These are phyloP conservation scores for Aspergillus intermedius DNA, from an alignment of 2,329 filamentous ascomycete genomes.

Conservation along the genomic window DNA sequence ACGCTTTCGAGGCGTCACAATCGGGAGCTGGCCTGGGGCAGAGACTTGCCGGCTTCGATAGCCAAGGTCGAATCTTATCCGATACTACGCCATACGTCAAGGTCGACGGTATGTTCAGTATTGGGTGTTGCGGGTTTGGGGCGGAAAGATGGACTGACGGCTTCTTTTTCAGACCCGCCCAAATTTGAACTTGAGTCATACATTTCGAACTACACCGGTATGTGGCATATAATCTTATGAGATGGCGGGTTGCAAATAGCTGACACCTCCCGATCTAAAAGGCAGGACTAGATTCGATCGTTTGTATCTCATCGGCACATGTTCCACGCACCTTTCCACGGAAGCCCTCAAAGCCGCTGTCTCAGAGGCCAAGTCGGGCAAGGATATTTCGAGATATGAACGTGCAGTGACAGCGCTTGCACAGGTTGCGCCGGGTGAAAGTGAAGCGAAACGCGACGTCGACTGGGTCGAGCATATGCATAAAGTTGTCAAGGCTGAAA, in stretches of 20 bases:
- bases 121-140: slow-evolving; percentile 3
- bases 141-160: slow-evolving; percentile 6
- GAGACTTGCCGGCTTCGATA: slow-evolving; percentile 6
- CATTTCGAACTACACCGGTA: slow-evolving; percentile 81
- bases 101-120: slow-evolving; percentile 23
- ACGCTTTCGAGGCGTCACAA: slow-evolving; percentile 19
- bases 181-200: slow-evolving; percentile 91
- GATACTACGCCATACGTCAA: slow-evolving; percentile 14
- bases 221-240: slow-evolving; percentile 9
- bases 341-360: slow-evolving; percentile 78
- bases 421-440: slow-evolving; percentile 58
- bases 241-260: background rate
- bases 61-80: background rate
- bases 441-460: slow-evolving; percentile 60
- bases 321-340: slow-evolving; percentile 65
- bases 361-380: slow-evolving; percentile 66
- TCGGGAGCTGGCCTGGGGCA: slow-evolving; percentile 8
- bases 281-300: slow-evolving; percentile 76
- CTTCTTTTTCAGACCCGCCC: slow-evolving; percentile 55
- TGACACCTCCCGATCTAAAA: slow-evolving; percentile 29
- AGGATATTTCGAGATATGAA: slow-evolving; percentile 65
- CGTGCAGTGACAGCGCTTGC: slow-evolving; percentile 61
- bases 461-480: slow-evolving; percentile 69
- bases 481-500: slow-evolving; percentile 62
- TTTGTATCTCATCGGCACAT: slow-evolving; percentile 71